phyloP scores from a whole-genome alignment of 1,139 yeast species.

The Debaryomyces coudertii region DNA sequence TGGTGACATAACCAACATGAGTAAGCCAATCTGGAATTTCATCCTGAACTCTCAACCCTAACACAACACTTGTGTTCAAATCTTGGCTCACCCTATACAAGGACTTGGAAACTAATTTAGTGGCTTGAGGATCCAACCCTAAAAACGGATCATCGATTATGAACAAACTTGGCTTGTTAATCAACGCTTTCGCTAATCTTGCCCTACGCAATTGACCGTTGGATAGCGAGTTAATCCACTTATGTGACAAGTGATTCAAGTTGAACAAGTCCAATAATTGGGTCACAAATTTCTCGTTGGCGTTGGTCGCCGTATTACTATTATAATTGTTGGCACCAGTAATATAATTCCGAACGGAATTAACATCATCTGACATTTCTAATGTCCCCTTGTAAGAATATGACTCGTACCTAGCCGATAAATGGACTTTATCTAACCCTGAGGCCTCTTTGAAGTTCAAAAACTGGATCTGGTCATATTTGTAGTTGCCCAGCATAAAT shows the following conservation, averaged over 20 bases:
- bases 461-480: constrained; percentile 33
- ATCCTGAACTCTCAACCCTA: constrained; percentile 82
- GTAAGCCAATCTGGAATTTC: constrained; percentile 77
- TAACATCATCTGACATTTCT: constrained; percentile 71
- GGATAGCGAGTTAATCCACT: constrained; percentile 86
- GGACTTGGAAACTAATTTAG: constrained; percentile 57
- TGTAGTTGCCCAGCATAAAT: constrained; percentile 34
- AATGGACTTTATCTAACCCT: constrained; percentile 67
- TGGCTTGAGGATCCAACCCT: constrained; percentile 83
- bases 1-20: constrained; percentile 64
- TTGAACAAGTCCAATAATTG: constrained; percentile 53
- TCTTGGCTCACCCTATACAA: constrained; percentile 30
- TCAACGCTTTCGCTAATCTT: constrained; percentile 73
- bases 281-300: constrained; percentile 36
- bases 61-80: constrained; percentile 44
- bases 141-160: constrained; percentile 89
- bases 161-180: constrained; percentile 65
- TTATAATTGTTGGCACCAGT: constrained; percentile 54
- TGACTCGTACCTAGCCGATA: constrained; percentile 87
- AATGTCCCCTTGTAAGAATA: constrained; percentile 58
- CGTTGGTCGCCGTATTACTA: constrained; percentile 19
- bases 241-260: constrained; percentile 57
- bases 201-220: constrained; percentile 95
- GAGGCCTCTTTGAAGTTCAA: constrained; percentile 64
- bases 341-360: constrained; percentile 65